These are phyloP conservation scores for Trichoderma pleuroti DNA, from an alignment of 2,329 filamentous ascomycete genomes.

Conservation along the genomic window DNA sequence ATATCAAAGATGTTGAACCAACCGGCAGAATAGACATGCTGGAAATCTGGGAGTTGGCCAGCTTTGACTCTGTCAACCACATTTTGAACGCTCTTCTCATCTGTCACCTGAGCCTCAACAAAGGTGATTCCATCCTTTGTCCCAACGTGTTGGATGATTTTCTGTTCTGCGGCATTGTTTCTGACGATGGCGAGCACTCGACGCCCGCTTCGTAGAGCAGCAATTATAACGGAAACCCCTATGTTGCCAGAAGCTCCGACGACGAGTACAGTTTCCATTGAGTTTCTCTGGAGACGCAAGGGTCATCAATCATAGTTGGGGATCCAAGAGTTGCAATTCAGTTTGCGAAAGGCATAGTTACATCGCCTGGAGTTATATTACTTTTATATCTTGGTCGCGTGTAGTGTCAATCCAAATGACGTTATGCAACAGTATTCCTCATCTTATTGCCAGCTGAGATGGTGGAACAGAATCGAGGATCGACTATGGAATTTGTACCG, in stretches of 20 bases:
- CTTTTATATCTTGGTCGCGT: background rate
- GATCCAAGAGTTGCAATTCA: background rate
- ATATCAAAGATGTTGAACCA: background rate
- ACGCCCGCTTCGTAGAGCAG: background rate
- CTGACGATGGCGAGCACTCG: background rate
- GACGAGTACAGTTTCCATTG: background rate
- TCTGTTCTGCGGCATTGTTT: background rate
- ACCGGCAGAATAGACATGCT: background rate
- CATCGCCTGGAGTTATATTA: background rate
- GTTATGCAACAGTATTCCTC: background rate
- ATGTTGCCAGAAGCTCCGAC: background rate
- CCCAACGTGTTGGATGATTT: background rate
- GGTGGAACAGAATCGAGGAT: background rate
- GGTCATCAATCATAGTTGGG: background rate
- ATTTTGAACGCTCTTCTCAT: background rate
- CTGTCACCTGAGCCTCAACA: background rate
- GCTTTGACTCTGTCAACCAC: background rate
- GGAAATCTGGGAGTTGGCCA: background rate
- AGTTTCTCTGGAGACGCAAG: background rate
- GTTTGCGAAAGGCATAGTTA: too few relatives aligned
- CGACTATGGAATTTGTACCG: background rate
- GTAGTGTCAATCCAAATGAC: background rate
- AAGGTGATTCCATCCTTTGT: background rate
- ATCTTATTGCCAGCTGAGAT: background rate
- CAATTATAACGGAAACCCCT: background rate